Evolutionary conservation across 495 filamentous ascomycete genomes (phyloP).

Genomic region (Aspergillus avenaceus): DNA sequence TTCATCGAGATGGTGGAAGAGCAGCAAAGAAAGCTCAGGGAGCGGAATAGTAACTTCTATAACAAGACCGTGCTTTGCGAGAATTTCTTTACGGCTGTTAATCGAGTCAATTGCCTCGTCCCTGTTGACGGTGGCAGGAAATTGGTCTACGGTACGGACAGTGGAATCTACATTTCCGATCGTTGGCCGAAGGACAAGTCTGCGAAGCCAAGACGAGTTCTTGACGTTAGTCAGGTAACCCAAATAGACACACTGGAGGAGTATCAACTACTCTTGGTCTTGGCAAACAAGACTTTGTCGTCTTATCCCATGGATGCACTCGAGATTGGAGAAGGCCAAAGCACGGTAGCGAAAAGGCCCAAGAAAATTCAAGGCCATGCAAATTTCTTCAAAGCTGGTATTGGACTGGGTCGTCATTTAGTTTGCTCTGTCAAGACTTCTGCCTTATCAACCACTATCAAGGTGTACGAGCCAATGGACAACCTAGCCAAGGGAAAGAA

Average conservation of each 20-base stretch:
- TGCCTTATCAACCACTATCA: constrained; percentile 88
- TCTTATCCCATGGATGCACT: constrained; percentile 84
- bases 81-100: constrained; percentile 74
- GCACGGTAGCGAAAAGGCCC: constrained; percentile 73
- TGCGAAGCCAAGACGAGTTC: constrained; percentile 71
- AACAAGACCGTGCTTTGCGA: constrained; percentile 82
- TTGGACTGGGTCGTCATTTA: constrained; percentile 88
- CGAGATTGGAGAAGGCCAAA: constrained; percentile 70
- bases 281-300: constrained; percentile 84
- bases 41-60: constrained; percentile 84
- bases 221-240: constrained; percentile 83
- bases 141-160: constrained; percentile 88
- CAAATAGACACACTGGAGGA: constrained; percentile 96
- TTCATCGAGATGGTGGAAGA: constrained; percentile 94
- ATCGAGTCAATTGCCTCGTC: constrained; percentile 88
- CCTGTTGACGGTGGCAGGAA: constrained; percentile 95
- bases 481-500: constrained; percentile 81
- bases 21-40: constrained; percentile 79
- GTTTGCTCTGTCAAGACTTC: constrained; percentile 93
- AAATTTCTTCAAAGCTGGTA: constrained; percentile 96
- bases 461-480: constrained; percentile 96
- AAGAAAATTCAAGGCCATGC: constrained; percentile 97
- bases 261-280: constrained; percentile 84
- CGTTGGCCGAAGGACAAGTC: constrained; percentile 80
- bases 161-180: constrained; percentile 86